Base-by-base conservation (phyloP, 179 eudicot genomes). In the Carnegiea gigantea region DNA sequence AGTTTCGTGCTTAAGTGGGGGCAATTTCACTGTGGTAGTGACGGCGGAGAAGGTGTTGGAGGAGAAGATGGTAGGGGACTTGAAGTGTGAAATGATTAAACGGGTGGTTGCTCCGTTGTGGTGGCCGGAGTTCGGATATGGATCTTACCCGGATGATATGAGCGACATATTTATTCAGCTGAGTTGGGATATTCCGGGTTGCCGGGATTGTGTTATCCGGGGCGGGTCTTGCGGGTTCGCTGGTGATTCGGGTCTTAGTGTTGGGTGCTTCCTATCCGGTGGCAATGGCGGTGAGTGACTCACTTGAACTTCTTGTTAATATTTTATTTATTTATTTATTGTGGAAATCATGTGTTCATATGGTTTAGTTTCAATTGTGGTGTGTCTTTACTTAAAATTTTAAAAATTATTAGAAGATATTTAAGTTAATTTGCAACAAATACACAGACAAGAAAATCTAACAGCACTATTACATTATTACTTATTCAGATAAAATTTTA, bases 181-280 rank as follows among this genome's bases (percentile, higher is more conserved):
- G 81, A 51, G 54, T 15, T 91, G 92, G 93, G 73, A 54, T 38
- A 38, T 43, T 11, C 93, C 92, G 15, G 38, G 24, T 18, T 91
- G 93, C 48, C 82, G 82, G 4, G 75, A 62, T 6, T 91, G 92
- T 83, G 80, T 48, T 6, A 0, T 43, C 54, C 70, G 59, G 33
- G 86, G 88, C 54, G 88, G 88, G 9, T 21, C 20, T 46, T 89
- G 93, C 82, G 90, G 88, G 11, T 91, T 87, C 17, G 74, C 57
- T 12, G 67, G 40, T 70, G 80, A 77, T 75, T 77, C 84, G 33
- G 88, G 83, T 43, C 75, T 79, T 67, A 73, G 73, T 51, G 83
- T 89, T 80, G 89, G 64, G 2, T 90, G 92, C 78, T 83, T 81
- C 49, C 1, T 85, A 18, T 77, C 84, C 8, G 14, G 81, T 44